Evolutionary conservation across 2,329 filamentous ascomycete genomes (phyloP).

Genomic region (Phaeosphaeria sp.): DNA sequence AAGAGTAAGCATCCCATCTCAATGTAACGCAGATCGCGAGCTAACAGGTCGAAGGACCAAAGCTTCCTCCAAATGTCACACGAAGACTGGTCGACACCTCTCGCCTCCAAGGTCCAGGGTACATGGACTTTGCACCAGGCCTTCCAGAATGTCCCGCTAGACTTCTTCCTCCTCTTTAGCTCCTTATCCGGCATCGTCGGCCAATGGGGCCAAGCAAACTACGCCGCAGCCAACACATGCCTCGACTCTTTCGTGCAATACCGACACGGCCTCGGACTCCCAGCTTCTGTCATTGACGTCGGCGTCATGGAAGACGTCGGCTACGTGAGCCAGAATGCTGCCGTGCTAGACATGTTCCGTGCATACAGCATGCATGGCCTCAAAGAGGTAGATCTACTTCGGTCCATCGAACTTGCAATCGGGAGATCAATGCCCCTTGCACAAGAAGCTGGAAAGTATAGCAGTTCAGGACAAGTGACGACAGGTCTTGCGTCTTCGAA

Average conservation of each 20-base stretch:
- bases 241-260: conserved; percentile 32
- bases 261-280: conserved; percentile 23
- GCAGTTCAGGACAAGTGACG: not conserved
- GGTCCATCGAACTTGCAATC: conserved; percentile 6
- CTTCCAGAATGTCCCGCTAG: conserved; percentile 5
- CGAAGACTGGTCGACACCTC: conserved; percentile 3
- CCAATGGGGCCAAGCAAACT: conserved; percentile 52
- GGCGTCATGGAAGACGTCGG: conserved; percentile 56
- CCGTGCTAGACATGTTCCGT: conserved; percentile 24
- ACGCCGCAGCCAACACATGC: conserved; percentile 53
- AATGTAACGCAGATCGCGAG: not conserved
- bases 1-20: not conserved
- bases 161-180: conserved; percentile 41
- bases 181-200: conserved; percentile 32
- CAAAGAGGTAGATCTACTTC: conserved; percentile 3
- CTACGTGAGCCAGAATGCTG: conserved; percentile 8
- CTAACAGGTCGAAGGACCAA: conserved; percentile 13
- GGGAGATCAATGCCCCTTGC: not conserved
- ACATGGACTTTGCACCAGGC: conserved; percentile 33
- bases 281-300: conserved; percentile 57
- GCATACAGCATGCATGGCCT: not conserved
- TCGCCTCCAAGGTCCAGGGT: conserved; percentile 24
- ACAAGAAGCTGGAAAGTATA: not conserved
- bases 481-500: conserved; percentile 19
- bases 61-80: not conserved